These are phyloP conservation scores for Sphenostylis stenocarpa DNA, from an alignment of 306 rosid genomes.

Conservation along the genomic window DNA sequence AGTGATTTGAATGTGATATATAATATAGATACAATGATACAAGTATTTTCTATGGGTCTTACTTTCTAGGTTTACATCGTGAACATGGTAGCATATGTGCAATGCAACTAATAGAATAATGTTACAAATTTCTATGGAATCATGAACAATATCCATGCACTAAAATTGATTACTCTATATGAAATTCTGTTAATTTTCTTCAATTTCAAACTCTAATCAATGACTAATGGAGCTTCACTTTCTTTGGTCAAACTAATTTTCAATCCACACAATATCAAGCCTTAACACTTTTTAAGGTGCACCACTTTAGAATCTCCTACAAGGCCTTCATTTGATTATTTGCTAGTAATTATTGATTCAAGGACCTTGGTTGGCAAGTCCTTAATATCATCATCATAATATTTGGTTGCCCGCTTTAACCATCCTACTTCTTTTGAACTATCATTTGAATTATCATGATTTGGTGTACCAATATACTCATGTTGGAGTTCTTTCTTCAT, in stretches of 20 bases:
- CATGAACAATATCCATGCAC: background rate
- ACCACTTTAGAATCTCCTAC: conserved; percentile 1
- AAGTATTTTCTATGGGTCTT: too few relatives aligned
- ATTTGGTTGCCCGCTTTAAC: too few relatives aligned
- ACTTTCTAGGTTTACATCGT: conserved; percentile 17
- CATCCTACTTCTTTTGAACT: conserved; percentile 5
- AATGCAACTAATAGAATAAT: conserved; percentile 14
- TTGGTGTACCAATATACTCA: conserved; percentile 7
- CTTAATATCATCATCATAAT: background rate
- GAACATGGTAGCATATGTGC: conserved; percentile 7
- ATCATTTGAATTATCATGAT: too few relatives aligned
- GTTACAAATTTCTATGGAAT: conserved; percentile 1
- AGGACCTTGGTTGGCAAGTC: background rate
- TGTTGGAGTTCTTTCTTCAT: background rate
- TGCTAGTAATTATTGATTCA: conserved; percentile 5
- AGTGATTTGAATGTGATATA: too few relatives aligned
- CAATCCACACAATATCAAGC: background rate
- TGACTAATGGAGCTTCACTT: background rate
- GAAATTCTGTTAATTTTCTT: conserved; percentile 9
- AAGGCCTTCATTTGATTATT: background rate
- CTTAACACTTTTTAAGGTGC: background rate
- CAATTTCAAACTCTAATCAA: conserved; percentile 1
- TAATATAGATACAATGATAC: too few relatives aligned
- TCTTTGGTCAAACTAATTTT: background rate
- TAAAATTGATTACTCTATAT: conserved; percentile 20